Base-by-base conservation (phyloP, 2,329 filamentous ascomycete genomes). In the Aspergillus fumigatus region DNA sequence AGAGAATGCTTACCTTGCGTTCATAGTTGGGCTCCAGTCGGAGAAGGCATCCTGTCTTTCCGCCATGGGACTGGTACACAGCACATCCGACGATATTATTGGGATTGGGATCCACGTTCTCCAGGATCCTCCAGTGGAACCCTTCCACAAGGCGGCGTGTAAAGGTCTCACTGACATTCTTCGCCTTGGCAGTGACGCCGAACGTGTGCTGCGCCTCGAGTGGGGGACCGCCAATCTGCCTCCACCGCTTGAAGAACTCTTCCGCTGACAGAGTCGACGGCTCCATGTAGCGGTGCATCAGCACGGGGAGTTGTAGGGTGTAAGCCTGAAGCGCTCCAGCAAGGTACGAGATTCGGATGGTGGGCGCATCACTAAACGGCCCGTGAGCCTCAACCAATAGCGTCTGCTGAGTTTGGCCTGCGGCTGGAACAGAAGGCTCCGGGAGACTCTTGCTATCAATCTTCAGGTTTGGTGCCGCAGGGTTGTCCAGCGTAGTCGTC, bases 181-280 rank as follows among this genome's bases (percentile, higher is more conserved):
- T 79, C 17, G 80, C 81, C 54, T 82, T 81, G 27, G 80, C 81
- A 1, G 78, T 75, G 10, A 93, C 72, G 0, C 87, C 86, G 73
- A 99, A 95, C 32, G 97, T 91, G 50, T 84, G 84, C 72, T 99
- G 94, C 0, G 90, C 87, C 74, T 99, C 95, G 29, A 95, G 84
- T 1, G 92, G 88, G 1, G 85, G 85, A 4, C 89, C 91, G 11
- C 94, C 94, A 66, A 99, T 97, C 76, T 99, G 94, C 80, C 96
- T 95, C 94, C 94, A 99, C 52, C 95, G 83, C 80, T 95, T 97
- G 84, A 99, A 99, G 76, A 97, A 99, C 70, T 99, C 94, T 52
- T 99, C 94, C 0, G 88, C 86, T 6, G 84, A 84, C 41, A 99
- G 80, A 55, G 94, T 88, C 0, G 94, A 92, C 0, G 90, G 85